phyloP scores from a whole-genome alignment of 768 basidiomycete species.

The Collybia mongolica region DNA sequence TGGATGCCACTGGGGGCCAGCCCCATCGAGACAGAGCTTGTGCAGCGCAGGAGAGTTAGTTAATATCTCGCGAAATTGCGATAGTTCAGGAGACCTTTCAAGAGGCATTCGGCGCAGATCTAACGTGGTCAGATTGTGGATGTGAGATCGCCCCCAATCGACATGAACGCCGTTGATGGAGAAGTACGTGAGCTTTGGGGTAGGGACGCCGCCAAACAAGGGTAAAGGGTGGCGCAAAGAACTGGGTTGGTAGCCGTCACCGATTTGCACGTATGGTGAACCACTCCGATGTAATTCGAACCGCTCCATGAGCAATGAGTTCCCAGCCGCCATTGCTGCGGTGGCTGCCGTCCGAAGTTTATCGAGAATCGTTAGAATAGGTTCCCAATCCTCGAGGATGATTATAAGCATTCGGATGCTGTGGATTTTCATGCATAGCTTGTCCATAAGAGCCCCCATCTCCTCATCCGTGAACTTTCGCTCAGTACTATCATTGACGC shows the following conservation, averaged over 20 bases:
- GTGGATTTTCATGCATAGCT: constrained; percentile 49
- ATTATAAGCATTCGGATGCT: constrained; percentile 60
- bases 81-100: constrained; percentile 45
- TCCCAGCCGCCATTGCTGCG: constrained; percentile 12
- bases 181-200: constrained; percentile 47
- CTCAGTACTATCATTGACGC: constrained; percentile 45
- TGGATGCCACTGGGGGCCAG: constrained; percentile 46
- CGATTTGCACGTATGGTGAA: constrained; percentile 42
- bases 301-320: constrained; percentile 49
- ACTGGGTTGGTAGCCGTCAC: constrained; percentile 34
- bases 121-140: constrained; percentile 58
- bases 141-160: constrained; percentile 50
- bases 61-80: constrained; percentile 54
- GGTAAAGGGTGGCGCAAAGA: constrained; percentile 30
- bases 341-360: constrained; percentile 38
- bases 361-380: constrained; percentile 49
- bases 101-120: constrained; percentile 64
- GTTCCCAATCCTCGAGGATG: constrained; percentile 55
- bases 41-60: constrained; percentile 43
- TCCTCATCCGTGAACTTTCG: constrained; percentile 36
- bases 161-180: constrained; percentile 59
- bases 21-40: constrained; percentile 61
- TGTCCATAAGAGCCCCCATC: constrained; percentile 49
- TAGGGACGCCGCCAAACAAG: constrained; percentile 49
- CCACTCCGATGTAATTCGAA: constrained; percentile 66